Evolutionary conservation across 306 rosid genomes (phyloP), one percentile per base, ranked within the genome.

Genomic region (Geum urbanum): DNA sequence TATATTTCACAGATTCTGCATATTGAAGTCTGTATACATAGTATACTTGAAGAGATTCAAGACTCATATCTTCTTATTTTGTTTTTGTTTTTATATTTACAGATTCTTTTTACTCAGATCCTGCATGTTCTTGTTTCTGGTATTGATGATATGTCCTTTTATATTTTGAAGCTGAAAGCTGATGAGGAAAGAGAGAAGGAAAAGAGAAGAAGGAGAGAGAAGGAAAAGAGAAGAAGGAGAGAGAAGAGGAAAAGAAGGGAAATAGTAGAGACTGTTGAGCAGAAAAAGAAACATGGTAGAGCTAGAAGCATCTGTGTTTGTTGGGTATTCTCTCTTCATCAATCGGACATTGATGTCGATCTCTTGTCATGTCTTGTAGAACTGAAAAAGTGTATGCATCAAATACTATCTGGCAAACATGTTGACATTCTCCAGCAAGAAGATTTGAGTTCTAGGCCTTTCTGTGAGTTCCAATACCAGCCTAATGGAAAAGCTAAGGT

Each of bases 231-330:
- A 24, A 24, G 27, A 24, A 24, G 27, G 27, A 24, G 2, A 55
- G 72, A 53, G 19, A 40, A 69, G 22, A 69, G 56, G 43, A 66
- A 66, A 22, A 47, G 69, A 65, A 46, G 19, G 19, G 41, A 65
- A 45, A 22, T 12, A 46, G 13, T 24, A 8, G 43, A 66, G 43
- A 66, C 52, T 24, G 18, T 24, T 22, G 5, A 20, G 69, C 69
- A 65, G 69, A 65, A 27, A 46, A 45, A 41, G 55, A 48, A 24
- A 44, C 41, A 56, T 56, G n/a, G 40, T 22, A 24, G 18, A 22
- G 40, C 18, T 56, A 46, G 8, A 62, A 62, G 35, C 49, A 40
- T 44, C 2, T 45, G 54, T 64, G 69, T 39, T 45, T 45, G 69
- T 46, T 63, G 68, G 39, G 37, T 5, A 19, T 20, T 47, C 15